These are phyloP conservation scores for Penicillium sp. DNA, from an alignment of 2,329 filamentous ascomycete species.

Conservation along the genomic window DNA sequence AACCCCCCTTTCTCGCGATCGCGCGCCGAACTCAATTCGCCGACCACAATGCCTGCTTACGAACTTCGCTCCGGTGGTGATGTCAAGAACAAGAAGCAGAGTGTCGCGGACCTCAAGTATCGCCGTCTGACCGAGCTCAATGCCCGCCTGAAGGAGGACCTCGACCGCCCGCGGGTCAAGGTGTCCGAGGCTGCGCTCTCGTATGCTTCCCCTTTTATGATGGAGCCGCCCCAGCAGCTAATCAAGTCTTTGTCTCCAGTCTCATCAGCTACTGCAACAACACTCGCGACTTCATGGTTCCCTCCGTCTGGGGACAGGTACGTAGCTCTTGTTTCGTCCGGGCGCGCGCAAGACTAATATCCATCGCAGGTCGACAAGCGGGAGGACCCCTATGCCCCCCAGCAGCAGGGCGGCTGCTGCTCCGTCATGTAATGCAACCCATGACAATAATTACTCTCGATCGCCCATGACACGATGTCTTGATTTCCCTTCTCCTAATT, in stretches of 20 bases:
- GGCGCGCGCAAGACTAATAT: conserved; percentile 17
- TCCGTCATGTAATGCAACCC: conserved; percentile 72
- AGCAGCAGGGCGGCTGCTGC: conserved; percentile 90
- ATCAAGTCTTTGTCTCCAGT: conserved; percentile 50
- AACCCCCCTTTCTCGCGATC: conserved; percentile 17
- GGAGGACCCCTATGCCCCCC: conserved; percentile 97
- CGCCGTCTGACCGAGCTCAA: conserved; percentile 95
- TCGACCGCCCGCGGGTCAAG: conserved; percentile 91
- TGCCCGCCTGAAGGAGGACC: conserved; percentile 89
- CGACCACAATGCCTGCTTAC: conserved; percentile 58
- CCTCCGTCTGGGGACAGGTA: conserved; percentile 87
- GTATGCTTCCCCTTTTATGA: conserved; percentile 50
- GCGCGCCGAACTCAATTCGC: conserved; percentile 12
- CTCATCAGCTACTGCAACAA: conserved; percentile 98
- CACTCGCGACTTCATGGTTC: conserved; percentile 98
- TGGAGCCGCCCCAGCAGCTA: not conserved
- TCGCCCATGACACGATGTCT: conserved; percentile 25
- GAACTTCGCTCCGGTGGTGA: conserved; percentile 65
- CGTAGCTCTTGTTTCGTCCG: conserved; percentile 21
- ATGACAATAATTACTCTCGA: conserved; percentile 24
- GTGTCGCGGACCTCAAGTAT: conserved; percentile 97
- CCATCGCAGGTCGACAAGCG: conserved; percentile 72
- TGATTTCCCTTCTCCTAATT: conserved; percentile 19
- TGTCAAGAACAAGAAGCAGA: conserved; percentile 91
- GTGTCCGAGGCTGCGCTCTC: conserved; percentile 90